A percentile compares a stretch with the other conserved stretches of the same genome.
phyloP scores from a whole-genome alignment of 2,329 filamentous ascomycete genomes.

The Elsinoe australis region DNA sequence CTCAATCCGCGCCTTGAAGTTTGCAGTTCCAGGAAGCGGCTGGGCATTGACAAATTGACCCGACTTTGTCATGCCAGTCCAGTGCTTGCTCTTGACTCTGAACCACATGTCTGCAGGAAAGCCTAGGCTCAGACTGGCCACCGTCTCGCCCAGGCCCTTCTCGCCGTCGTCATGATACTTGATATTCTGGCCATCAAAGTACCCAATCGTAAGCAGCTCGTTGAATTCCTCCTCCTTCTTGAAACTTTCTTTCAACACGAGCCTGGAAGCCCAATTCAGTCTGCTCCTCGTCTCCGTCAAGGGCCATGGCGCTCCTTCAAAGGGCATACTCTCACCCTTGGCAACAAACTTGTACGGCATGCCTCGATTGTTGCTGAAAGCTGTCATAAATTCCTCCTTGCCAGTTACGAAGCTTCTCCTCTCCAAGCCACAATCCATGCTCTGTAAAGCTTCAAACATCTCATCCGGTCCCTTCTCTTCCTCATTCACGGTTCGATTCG shows the following conservation, averaged over 20 bases:
- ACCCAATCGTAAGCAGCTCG: constrained; percentile 55
- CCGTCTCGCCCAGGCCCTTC: constrained; percentile 52
- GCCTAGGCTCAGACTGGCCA: constrained; percentile 55
- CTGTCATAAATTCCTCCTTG: constrained; percentile 28
- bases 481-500: constrained; percentile 46
- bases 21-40: constrained; percentile 27
- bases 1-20: constrained; percentile 31
- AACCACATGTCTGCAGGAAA: constrained; percentile 52
- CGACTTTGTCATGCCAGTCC: constrained; percentile 28
- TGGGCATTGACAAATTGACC: constrained; percentile 16
- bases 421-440: constrained; percentile 33
- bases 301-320: constrained; percentile 39
- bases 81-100: constrained; percentile 48
- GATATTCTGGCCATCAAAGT: constrained; percentile 54
- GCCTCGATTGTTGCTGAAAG: constrained; percentile 38
- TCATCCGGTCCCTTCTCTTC: constrained; percentile 52
- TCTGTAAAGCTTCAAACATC: constrained; percentile 47
- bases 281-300: constrained; percentile 47
- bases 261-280: constrained; percentile 49
- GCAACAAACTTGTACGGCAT: constrained; percentile 61
- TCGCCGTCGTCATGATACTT: constrained; percentile 63
- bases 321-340: constrained; percentile 44
- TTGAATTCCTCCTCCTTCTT: constrained; percentile 46
- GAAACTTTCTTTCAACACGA: constrained; percentile 30
- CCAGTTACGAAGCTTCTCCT: constrained; percentile 22